Conservation (phyloP, 495 filamentous ascomycete genomes). For the Lasiosphaeriaceae sp. region DNA sequence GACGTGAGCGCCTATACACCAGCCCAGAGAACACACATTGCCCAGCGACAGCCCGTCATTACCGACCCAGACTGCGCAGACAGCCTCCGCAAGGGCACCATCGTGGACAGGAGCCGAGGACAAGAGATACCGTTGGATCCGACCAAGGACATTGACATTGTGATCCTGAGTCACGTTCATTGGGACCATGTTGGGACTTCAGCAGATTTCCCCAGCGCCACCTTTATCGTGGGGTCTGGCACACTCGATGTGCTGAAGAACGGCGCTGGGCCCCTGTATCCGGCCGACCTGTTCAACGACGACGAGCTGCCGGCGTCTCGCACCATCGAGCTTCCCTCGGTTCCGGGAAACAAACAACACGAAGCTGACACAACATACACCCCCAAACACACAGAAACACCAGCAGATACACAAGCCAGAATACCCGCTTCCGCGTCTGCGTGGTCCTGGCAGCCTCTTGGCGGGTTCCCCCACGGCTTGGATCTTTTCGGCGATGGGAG, state of each 20-base stretch:
- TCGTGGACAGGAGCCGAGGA: slow-evolving; percentile 7
- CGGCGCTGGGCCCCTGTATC: slow-evolving; percentile 26
- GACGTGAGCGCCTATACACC: slow-evolving; percentile 36
- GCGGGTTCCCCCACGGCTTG: slow-evolving; percentile 27
- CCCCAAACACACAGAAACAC: slow-evolving; percentile 15
- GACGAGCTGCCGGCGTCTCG: slow-evolving; percentile 23
- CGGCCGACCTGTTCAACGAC: slow-evolving; percentile 25
- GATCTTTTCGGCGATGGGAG: slow-evolving; percentile 42
- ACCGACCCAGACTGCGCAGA: slow-evolving; percentile 34
- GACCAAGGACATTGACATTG: slow-evolving; percentile 35
- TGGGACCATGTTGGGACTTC: slow-evolving; percentile 51
- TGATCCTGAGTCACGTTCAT: slow-evolving; percentile 49
- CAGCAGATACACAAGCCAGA: neutral
- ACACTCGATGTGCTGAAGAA: slow-evolving; percentile 35
- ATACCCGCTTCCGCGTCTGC: too few species aligned
- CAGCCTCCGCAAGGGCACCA: slow-evolving; percentile 30
- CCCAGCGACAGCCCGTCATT: slow-evolving; percentile 34
- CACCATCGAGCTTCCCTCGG: slow-evolving; percentile 27
- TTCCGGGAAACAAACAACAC: neutral
- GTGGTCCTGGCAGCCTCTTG: too few species aligned
- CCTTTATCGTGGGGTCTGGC: slow-evolving; percentile 46
- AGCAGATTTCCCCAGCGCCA: slow-evolving; percentile 37
- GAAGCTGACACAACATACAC: neutral
- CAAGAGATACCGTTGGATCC: slow-evolving; percentile 14
- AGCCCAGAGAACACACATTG: slow-evolving; percentile 36